These are phyloP conservation scores for Penicillium sp. DNA, from an alignment of 2,329 filamentous ascomycete species.

Conservation along the genomic window DNA sequence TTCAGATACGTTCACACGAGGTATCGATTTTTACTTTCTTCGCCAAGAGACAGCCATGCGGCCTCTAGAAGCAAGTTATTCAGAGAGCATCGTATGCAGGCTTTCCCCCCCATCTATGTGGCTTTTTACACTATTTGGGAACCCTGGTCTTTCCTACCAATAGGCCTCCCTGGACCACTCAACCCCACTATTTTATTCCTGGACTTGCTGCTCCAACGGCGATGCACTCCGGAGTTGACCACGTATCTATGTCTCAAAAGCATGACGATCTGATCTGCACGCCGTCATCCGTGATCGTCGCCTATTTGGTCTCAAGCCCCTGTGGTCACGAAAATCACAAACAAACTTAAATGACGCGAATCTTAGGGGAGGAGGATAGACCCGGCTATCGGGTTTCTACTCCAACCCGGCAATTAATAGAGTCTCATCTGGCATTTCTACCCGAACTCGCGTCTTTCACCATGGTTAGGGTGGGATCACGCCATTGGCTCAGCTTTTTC, in stretches of 20 bases:
- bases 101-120: not conserved
- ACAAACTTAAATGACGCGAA: not conserved
- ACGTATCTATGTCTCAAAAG: constrained; percentile 22
- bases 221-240: constrained; percentile 17
- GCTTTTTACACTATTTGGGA: constrained; percentile 1
- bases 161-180: constrained; percentile 2
- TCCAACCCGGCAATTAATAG: constrained; percentile 18
- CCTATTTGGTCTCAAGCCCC: constrained; percentile 16
- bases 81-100: too few relatives aligned
- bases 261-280: constrained; percentile 29
- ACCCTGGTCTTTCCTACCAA: constrained; percentile 11
- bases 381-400: not conserved
- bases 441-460: constrained; percentile 13
- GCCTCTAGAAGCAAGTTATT: not conserved
- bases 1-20: not conserved
- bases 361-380: not conserved
- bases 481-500: constrained; percentile 11
- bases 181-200: constrained; percentile 5
- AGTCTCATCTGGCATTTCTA: constrained; percentile 25
- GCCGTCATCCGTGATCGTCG: constrained; percentile 24
- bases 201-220: not conserved
- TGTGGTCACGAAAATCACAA: not conserved
- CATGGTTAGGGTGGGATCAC: constrained; percentile 8
- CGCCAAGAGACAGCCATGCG: not conserved
- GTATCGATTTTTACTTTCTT: not conserved